phyloP scores from a whole-genome alignment of 2,329 filamentous ascomycete genomes.

The Phialophora verrucosa region DNA sequence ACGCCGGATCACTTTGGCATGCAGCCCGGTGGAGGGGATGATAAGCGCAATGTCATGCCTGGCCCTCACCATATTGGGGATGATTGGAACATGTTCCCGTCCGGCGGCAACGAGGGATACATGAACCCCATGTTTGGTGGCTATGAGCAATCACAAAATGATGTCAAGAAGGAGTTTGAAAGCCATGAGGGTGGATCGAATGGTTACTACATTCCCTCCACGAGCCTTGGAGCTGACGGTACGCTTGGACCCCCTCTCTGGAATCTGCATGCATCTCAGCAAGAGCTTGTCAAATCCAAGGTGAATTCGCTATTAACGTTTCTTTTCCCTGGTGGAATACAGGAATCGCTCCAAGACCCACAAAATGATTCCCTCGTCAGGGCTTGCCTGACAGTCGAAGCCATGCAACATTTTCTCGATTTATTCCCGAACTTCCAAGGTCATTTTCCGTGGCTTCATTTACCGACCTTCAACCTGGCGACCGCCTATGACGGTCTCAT shows the following conservation, averaged over 20 bases:
- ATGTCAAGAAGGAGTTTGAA: conserved; percentile 60
- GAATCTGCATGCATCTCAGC: conserved; percentile 57
- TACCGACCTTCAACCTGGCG: conserved; percentile 71
- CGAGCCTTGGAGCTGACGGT: conserved; percentile 54
- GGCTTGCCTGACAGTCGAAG: conserved; percentile 67
- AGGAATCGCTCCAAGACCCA: conserved; percentile 63
- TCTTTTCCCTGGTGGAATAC: conserved; percentile 62
- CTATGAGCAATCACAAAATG: conserved; percentile 72
- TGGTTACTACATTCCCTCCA: conserved; percentile 55
- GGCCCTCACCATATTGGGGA: conserved; percentile 59
- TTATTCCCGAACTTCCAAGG: conserved; percentile 74
- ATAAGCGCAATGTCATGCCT: conserved; percentile 62
- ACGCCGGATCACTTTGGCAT: conserved; percentile 39
- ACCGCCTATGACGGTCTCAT: conserved; percentile 71
- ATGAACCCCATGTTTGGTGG: conserved; percentile 67
- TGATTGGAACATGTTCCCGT: conserved; percentile 80
- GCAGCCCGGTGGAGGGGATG: conserved; percentile 42
- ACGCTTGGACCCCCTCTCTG: conserved; percentile 52
- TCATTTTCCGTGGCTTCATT: conserved; percentile 75
- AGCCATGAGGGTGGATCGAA: conserved; percentile 55
- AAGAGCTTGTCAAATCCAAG: conserved; percentile 53
- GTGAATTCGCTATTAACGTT: conserved; percentile 61
- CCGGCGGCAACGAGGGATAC: conserved; percentile 71
- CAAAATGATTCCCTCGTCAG: conserved; percentile 55
- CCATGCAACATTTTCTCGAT: conserved; percentile 72